Base-by-base conservation (phyloP, 352 stramenopile species). In the Phytophthora pini region DNA sequence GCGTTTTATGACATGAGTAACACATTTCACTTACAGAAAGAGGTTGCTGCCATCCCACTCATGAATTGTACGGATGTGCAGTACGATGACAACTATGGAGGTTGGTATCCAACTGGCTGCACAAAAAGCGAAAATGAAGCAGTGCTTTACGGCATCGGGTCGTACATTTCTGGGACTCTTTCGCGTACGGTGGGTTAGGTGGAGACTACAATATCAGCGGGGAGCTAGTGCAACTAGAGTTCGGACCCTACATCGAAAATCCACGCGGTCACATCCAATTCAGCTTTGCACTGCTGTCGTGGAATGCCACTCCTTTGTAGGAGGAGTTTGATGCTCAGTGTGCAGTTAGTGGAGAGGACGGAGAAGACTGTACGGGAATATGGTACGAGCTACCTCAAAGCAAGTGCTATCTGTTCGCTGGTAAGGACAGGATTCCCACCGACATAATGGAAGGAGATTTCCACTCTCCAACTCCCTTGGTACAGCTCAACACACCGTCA, bases 81-180 rank as follows among this genome's bases (percentile, higher is more conserved):
- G 10, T 87, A 87, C 70, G 66, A 66, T 53, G 58, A 49, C 55
- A 75, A 83, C 56, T 81, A 79, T 40, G 65, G 61, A 2, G 68
- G 68, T 5, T 87, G 72, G 48, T 82, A 64, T 48, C 76, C 73
- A 1, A 62, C 24, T 10, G 20, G 74, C 13, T 84, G 78, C 39
- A 39, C 39, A 1, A 61, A 66, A 10, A 15, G 71, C 2, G 22
- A 36, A 0, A 72, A 84, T 52, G 43, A 65, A n/a, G 67, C 63
- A 5, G 62, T 87, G 9, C 12, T 82, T 2, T 82, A 77, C 40
- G 74, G 71, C 20, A 70, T 82, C 51, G 71, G 74, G 13, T 81
- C 78, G 51, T 80, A 82, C 62, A 77, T 87, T 48, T 53, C 65
- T 1, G 78, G 70, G 71, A 81, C 24, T 58, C 72, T 11, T 87